Evolutionary conservation across 768 basidiomycete species (phyloP), one percentile per base, ranked within the genome.

Genomic region (Phanerodontia chrysosporium): DNA sequence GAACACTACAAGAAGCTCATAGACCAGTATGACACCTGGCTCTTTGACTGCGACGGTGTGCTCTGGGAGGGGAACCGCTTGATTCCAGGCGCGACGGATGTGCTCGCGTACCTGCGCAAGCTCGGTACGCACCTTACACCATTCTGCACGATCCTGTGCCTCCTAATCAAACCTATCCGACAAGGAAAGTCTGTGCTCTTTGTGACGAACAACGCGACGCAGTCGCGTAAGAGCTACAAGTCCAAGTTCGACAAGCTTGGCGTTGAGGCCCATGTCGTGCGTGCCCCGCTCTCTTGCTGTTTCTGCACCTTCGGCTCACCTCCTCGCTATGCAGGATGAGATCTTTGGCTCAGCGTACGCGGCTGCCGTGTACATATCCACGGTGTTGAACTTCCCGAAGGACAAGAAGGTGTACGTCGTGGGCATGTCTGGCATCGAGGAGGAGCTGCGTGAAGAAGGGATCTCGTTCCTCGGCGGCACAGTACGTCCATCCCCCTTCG

Each of bases 171-270:
- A 48, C 24, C 18, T n/a, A 49, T 49, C 36, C 63, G 55, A 58
- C 58, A 71, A 93, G 93, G 80, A 69, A 98, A 92, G 79, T 80
- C 83, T 60, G 76, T 97, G 30, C 74, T 98, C 10, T 98, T 98
- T 68, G 95, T 97, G 52, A 98, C 95, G 18, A 99, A 99, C 76
- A 99, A 98, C 70, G 95, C 96, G 48, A 92, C 88, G 57, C 96
- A 98, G 75, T 96, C 94, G 5, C 78, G 97, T 62, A 83, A 75
- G 70, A 86, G 75, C 70, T 95, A 95, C 83, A 95, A 92, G 78
- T 75, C 75, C 46, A 96, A 95, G 73, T 97, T 99, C 70, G 93
- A 98, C 73, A 80, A 85, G 67, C 82, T 98, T 54, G 94, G 91
- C 42, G 80, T 98, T 35, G 80, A 93, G 69, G 92, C 86, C 32